A percentile compares a stretch with the other conserved stretches of the same genome.
Evolutionary conservation across 495 filamentous ascomycete species (phyloP).

Genomic region (Lophiotrema nucula): DNA sequence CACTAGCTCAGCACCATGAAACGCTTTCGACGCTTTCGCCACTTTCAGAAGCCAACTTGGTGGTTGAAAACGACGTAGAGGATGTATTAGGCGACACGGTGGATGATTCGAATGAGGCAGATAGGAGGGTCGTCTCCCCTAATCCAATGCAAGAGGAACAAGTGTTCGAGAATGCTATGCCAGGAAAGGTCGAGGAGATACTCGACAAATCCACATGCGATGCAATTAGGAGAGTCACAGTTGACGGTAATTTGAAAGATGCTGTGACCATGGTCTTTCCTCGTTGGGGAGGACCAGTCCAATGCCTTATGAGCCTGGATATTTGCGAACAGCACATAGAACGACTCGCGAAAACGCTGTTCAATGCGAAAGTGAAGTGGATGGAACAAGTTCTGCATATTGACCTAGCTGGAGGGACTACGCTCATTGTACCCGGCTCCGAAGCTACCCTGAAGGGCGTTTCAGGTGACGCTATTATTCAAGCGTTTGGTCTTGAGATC

Average conservation of each 20-base stretch:
- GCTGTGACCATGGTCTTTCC: constrained; percentile 1
- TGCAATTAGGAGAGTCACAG: constrained; percentile 3
- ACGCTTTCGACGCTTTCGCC: background rate
- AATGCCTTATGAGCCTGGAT: constrained; percentile 5
- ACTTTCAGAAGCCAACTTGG: background rate
- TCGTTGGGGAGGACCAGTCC: background rate
- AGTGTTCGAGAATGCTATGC: background rate
- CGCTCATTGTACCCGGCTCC: background rate
- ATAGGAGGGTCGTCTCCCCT: no score
- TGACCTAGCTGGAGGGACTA: background rate
- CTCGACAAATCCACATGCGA: background rate
- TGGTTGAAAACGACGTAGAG: background rate
- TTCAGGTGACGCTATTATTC: background rate
- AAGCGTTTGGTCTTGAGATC: constrained; percentile 1
- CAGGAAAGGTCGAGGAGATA: background rate
- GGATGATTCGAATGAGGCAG: background rate
- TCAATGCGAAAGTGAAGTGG: constrained; percentile 2
- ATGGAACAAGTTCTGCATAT: background rate
- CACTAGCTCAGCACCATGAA: background rate
- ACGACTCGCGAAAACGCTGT: background rate
- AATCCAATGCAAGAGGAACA: background rate
- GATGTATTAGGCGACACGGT: background rate
- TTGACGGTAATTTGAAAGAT: background rate
- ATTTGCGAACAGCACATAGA: constrained; percentile 2
- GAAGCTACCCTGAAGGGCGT: constrained; percentile 1